Conservation (phyloP, 306 rosid genomes). For the Vicia faba region DNA sequence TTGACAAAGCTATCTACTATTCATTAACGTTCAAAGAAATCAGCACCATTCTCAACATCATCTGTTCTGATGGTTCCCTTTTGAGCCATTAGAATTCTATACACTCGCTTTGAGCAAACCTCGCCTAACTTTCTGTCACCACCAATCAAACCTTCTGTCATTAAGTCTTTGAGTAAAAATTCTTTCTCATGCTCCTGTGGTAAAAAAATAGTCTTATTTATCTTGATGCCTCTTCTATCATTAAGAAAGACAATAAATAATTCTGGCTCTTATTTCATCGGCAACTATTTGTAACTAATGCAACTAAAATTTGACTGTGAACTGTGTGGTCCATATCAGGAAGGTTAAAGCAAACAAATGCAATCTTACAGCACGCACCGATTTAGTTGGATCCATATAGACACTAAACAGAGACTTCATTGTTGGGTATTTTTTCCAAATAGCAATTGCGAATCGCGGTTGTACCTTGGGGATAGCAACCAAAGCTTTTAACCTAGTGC, state of each 20-base stretch:
- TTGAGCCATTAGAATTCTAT: conserved; percentile 79
- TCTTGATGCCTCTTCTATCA: conserved; percentile 16
- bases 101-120: conserved; percentile 90
- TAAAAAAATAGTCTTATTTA: conserved; percentile 24
- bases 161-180: conserved; percentile 80
- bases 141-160: conserved; percentile 65
- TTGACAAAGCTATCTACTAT: conserved; percentile 22
- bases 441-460: conserved; percentile 87
- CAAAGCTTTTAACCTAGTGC: conserved; percentile 85
- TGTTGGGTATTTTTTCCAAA: conserved; percentile 88
- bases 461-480: conserved; percentile 95
- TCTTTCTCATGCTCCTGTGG: conserved; percentile 84
- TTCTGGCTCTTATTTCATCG: conserved; percentile 7
- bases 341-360: conserved; percentile 34
- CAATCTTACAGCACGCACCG: conserved; percentile 50
- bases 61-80: conserved; percentile 74
- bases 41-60: conserved; percentile 91
- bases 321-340: conserved; percentile 25
- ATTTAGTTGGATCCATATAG: conserved; percentile 76
- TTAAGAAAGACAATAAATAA: conserved; percentile 10
- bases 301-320: conserved; percentile 19
- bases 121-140: conserved; percentile 84
- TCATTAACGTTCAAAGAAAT: conserved; percentile 56
- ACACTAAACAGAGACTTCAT: conserved; percentile 81
- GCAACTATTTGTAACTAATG: conserved; percentile 9